phyloP scores from a whole-genome alignment of 331 rosid genomes.

The Pyracantha coccinea region DNA sequence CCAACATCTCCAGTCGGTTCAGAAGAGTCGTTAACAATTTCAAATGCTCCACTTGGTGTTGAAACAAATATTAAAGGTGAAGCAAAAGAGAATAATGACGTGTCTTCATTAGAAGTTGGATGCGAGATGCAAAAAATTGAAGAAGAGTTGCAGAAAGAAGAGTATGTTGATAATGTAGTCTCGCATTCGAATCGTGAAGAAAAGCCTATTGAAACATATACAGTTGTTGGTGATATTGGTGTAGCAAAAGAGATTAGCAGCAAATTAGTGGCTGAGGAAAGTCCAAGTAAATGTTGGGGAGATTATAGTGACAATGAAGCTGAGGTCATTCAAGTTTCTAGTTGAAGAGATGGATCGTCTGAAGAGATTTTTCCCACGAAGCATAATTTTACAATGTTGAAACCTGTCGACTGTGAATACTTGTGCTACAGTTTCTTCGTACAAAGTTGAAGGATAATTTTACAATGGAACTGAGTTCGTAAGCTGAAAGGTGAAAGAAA shows the following conservation, averaged over 20 bases:
- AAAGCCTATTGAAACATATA: constrained; percentile 28
- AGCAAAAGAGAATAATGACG: constrained; percentile 28
- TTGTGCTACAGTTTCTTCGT: constrained; percentile 14
- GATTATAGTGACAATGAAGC: constrained; percentile 86
- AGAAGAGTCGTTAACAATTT: constrained; percentile 33
- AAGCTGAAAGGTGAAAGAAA: constrained; percentile 28
- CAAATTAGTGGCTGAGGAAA: constrained; percentile 27
- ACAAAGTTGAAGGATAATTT: constrained; percentile 8
- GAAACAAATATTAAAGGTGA: constrained; percentile 25
- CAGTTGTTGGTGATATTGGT: constrained; percentile 15
- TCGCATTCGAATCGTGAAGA: constrained; percentile 32
- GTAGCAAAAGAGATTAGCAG: constrained; percentile 29
- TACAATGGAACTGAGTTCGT: constrained; percentile 9
- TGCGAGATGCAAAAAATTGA: constrained; percentile 35
- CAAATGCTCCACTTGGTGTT: constrained; percentile 26
- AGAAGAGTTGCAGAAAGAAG: constrained; percentile 32
- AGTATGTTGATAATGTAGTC: constrained; percentile 25
- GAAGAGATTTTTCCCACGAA: constrained; percentile 6
- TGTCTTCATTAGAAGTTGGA: constrained; percentile 21
- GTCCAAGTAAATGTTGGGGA: constrained; percentile 77
- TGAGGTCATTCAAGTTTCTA: constrained; percentile 46
- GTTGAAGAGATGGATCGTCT: constrained; percentile 21
- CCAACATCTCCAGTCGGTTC: constrained; percentile 49
- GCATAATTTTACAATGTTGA: no score
- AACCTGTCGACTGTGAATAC: constrained; percentile 27